These are phyloP conservation scores for Mucor plumbeus DNA, from an alignment of 371 early-diverging fungal species.

Conservation along the genomic window DNA sequence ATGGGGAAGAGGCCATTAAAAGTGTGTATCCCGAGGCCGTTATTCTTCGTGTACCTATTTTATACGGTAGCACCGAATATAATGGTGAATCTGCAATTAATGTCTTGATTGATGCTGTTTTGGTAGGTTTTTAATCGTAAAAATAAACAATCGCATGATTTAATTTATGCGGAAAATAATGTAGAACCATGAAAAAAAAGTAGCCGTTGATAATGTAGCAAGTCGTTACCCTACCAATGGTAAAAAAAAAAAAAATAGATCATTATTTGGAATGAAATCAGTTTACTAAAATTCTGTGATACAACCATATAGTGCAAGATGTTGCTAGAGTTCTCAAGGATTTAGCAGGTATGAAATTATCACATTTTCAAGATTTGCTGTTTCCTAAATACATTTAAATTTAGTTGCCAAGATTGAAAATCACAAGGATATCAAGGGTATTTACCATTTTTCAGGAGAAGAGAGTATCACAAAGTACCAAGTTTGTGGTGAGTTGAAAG, in stretches of 20 bases:
- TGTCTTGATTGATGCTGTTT: constrained; percentile 67
- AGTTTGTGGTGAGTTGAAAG: constrained; percentile 66
- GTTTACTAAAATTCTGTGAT: neutral
- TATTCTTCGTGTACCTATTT: constrained; percentile 81
- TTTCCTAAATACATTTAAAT: no score
- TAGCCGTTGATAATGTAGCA: constrained; percentile 73
- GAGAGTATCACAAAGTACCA: constrained; percentile 79
- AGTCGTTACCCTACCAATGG: constrained; percentile 83
- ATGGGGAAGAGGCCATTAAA: constrained; percentile 73
- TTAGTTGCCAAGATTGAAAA: constrained; percentile 47
- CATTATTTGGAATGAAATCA: neutral
- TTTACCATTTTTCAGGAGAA: constrained; percentile 72
- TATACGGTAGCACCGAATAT: constrained; percentile 75
- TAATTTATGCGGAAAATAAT: neutral
- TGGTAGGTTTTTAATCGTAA: constrained; percentile 34
- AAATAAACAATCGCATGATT: neutral
- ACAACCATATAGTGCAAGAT: constrained; percentile 57
- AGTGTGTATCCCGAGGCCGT: constrained; percentile 61
- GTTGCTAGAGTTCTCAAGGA: constrained; percentile 72
- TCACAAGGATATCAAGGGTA: constrained; percentile 58
- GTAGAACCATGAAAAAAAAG: constrained; percentile 40
- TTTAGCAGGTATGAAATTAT: constrained; percentile 47
- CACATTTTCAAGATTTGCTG: neutral
- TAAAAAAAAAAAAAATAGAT: constrained; percentile 33
- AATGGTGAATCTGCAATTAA: constrained; percentile 82